These are phyloP conservation scores for Drechslera avenae DNA, from an alignment of 2,329 filamentous ascomycete genomes.

Conservation along the genomic window DNA sequence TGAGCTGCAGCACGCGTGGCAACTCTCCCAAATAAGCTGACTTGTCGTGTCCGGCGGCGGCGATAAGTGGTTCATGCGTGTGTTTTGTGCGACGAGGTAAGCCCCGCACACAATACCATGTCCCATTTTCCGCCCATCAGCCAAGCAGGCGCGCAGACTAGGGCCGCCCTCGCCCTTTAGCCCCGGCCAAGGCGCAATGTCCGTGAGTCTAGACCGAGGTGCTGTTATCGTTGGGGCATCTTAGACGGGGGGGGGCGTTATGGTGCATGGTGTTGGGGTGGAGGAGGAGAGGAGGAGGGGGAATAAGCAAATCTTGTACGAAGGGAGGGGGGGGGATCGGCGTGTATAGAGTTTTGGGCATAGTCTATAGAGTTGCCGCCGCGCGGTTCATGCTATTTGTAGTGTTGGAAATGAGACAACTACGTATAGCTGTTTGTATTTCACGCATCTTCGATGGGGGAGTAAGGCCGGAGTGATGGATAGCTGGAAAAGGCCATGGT, in stretches of 20 bases:
- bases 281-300: no score
- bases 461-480: neutral
- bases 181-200: slow-evolving; percentile 10
- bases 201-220: slow-evolving; percentile 28
- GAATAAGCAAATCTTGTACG: slow-evolving; percentile 4
- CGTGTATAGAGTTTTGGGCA: slow-evolving; percentile 9
- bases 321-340: slow-evolving; percentile 15
- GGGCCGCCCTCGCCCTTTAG: slow-evolving; percentile 8
- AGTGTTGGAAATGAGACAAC: neutral
- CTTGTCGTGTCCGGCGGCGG: slow-evolving; percentile 16
- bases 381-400: slow-evolving; percentile 8
- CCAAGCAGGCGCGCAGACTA: slow-evolving; percentile 22
- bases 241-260: slow-evolving; percentile 6
- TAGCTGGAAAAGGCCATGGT: neutral
- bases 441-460: neutral
- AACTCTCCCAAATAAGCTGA: slow-evolving; percentile 22
- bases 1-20: slow-evolving; percentile 28
- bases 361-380: slow-evolving; percentile 2
- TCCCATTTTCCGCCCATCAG: slow-evolving; percentile 22
- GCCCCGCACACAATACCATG: slow-evolving; percentile 9
- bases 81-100: slow-evolving; percentile 8
- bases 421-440: neutral
- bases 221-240: slow-evolving; percentile 18
- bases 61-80: slow-evolving; percentile 26
- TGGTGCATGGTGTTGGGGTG: slow-evolving; percentile 23